Percentiles rank a stretch among this genome's conserved stretches.
phyloP scores from a whole-genome alignment of 2,329 filamentous ascomycete species.

The Alternaria angustiovoidea region DNA sequence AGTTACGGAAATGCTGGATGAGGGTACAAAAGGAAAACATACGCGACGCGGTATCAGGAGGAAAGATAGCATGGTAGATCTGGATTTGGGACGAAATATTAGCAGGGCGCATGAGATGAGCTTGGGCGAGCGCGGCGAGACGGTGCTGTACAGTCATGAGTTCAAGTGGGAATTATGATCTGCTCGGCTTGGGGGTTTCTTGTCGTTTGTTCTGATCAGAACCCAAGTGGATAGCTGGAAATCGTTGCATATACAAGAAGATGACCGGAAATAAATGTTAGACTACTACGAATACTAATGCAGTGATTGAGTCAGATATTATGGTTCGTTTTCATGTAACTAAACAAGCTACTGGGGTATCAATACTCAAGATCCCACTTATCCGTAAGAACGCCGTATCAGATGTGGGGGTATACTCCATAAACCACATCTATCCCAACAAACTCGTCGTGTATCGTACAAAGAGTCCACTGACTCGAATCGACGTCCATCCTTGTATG shows the following conservation, averaged over 20 bases:
- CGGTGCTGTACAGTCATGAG: neutral
- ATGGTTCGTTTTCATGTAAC: neutral
- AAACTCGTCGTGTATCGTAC: neutral
- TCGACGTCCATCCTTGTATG: neutral
- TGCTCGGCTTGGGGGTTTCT: neutral
- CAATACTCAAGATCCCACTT: neutral
- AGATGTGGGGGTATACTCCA: neutral
- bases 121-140: neutral
- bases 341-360: constrained; percentile 1
- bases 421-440: neutral
- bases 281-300: neutral
- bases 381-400: neutral
- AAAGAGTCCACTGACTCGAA: neutral
- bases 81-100: neutral
- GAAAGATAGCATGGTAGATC: neutral
- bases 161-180: neutral
- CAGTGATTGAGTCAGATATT: neutral
- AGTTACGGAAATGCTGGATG: neutral
- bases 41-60: neutral
- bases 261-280: neutral
- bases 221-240: neutral
- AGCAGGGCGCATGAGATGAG: neutral
- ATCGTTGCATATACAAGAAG: neutral
- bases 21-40: neutral
- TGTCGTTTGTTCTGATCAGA: neutral